Evolutionary conservation across 202 grass and related monocot species (phyloP), one percentile per base, ranked within the genome.

Genomic region (Panicum hallii): DNA sequence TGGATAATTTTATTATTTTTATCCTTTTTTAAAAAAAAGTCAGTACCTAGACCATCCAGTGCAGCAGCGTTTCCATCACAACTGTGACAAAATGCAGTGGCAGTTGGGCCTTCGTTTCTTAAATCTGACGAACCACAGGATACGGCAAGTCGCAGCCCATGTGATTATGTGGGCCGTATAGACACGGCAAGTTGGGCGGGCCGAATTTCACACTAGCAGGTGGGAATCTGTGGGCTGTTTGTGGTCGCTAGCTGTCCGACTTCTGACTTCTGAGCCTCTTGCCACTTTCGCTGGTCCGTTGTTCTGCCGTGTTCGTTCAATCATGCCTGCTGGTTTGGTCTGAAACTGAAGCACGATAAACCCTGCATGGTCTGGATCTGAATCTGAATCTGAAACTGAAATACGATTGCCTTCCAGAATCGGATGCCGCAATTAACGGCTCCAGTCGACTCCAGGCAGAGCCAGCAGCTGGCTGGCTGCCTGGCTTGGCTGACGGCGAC

Each of bases 21-120:
- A n/a, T n/a, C n/a, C n/a, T n/a, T n/a, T n/a, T n/a, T n/a, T n/a
- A n/a, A n/a, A n/a, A n/a, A n/a, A n/a, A n/a, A n/a, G n/a, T n/a
- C n/a, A n/a, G n/a, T n/a, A n/a, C n/a, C n/a, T n/a, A n/a, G n/a
- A n/a, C n/a, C 26, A 26, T 26, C 26, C 26, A 26, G 1, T 26
- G 26, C 26, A 26, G 26, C 26, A 26, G 26, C 26, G 26, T 26
- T 26, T 26, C 56, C 17, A 5, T 48, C 57, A 34, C 55, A 23
- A 63, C 44, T 6, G 16, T 78, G 17, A 46, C 16, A 32, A 79
- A 44, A 46, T 79, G 76, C 44, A n/a, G 16, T 7, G 76, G 65
- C 43, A 45, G 65, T 17, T 79, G 58, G 43, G 44, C 43, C 11
- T 79, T 65, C 45, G 63, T 65, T 64, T 79, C 76, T 79, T 47